Evolutionary conservation across 2,329 filamentous ascomycete species (phyloP), one percentile per base, ranked within the genome.

Genomic region (Trichoderma sp.): DNA sequence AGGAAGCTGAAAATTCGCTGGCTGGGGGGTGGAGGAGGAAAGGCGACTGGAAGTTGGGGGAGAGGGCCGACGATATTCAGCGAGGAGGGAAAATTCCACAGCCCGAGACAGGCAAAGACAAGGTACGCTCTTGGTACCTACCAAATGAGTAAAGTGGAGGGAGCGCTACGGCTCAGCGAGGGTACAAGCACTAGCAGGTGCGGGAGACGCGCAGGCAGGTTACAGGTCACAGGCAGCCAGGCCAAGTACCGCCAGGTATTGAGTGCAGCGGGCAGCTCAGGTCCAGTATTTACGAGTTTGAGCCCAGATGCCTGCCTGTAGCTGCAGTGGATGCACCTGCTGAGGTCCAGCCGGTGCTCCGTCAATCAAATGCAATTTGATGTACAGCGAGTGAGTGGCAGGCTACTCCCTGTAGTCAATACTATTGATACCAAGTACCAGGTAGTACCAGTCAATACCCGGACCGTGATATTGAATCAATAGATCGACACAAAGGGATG

Each of bases 51-150:
- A 45, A 45, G 71, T 63, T 74, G 71, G 64, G 71, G 71, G 60
- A 73, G 60, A 73, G 60, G 35, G 72, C 64, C 64, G 38, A 63
- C 41, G 38, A 69, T 69, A 64, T 69, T 75, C 73, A 67, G 65
- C 65, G 59, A 72, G 73, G 65, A 74, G 71, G 71, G 71, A 74
- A 74, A 74, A 74, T 66, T 74, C 71, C 71, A 66, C 62, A 74
- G 64, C 27, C 64, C 63, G 63, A 74, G 71, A 67, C 71, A 67
- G 71, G 41, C 62, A 74, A 53, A 67, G 64, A 74, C 71, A 65
- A 33, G 59, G 59, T 50, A 63, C 59, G 21, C 60, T 56, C 63
- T 29, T 56, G 71, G 71, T 65, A 73, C 60, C 60, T 73, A 56
- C 71, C 71, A 64, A 64, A 65, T 50, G 41, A 73, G 71, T 56